phyloP scores from a whole-genome alignment of 75 land plant genomes.

The Gnetum montanum region DNA sequence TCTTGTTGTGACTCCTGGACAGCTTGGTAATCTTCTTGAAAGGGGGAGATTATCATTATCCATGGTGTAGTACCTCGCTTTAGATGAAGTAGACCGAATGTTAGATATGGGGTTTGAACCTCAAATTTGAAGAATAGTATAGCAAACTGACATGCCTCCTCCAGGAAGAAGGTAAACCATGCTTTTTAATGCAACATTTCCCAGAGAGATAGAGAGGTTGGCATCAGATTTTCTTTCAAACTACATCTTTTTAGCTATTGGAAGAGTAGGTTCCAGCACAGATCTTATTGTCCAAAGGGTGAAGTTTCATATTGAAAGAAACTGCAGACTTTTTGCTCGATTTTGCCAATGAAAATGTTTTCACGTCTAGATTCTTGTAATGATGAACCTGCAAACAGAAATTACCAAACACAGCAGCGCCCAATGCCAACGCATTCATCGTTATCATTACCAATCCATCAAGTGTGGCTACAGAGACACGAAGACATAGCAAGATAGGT shows the following conservation, averaged over 20 bases:
- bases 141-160: slow-evolving; percentile 91
- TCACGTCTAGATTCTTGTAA: too few species aligned
- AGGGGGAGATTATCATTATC: slow-evolving; percentile 79
- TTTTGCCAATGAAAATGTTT: too few species aligned
- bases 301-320: slow-evolving; percentile 45
- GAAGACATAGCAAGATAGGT: too few species aligned
- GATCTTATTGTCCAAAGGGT: slow-evolving; percentile 91
- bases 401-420: too few species aligned
- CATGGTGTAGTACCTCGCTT: slow-evolving; percentile 73
- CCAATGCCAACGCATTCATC: too few species aligned
- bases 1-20: slow-evolving; percentile 91
- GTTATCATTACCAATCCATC: too few species aligned
- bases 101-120: slow-evolving; percentile 98
- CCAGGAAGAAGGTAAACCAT: slow-evolving; percentile 83
- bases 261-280: slow-evolving; percentile 96
- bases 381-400: too few species aligned
- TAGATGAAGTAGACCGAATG: slow-evolving; percentile 97
- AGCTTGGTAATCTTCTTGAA: slow-evolving; percentile 77
- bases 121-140: slow-evolving; percentile 85
- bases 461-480: too few species aligned
- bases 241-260: slow-evolving; percentile 89
- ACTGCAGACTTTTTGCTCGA: too few species aligned
- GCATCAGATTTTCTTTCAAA: slow-evolving; percentile 82
- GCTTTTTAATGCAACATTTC: slow-evolving; percentile 97
- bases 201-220: slow-evolving; percentile 85